Evolutionary conservation across 352 stramenopile genomes (phyloP), one percentile per base, ranked within the genome.

Genomic region (Pythium aristosporum): DNA sequence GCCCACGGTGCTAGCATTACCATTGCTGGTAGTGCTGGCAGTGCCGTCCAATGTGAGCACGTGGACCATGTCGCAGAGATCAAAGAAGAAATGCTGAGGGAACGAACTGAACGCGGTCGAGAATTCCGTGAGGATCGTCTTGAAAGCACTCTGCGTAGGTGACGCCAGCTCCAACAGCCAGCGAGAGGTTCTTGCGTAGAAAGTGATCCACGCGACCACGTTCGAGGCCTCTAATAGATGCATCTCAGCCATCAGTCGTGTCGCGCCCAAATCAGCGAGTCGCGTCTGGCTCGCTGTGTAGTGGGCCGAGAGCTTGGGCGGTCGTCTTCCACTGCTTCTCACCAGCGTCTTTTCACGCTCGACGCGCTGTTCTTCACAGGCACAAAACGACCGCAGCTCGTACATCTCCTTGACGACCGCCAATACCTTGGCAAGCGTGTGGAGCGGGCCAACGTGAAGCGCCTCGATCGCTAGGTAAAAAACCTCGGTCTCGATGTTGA

Each of bases 21-120:
- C 57, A n/a, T 21, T 20, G 32, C 23, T 25, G 28, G 20, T 23
- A 16, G n/a, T 63, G 18, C 16, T 44, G 9, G 11, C 51, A 0
- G 61, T 57, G 30, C 58, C 49, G 11, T 91, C 77, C 9, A 89
- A 64, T 7, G 74, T 77, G 37, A 91, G 68, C 20, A 89, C 59
- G 50, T 80, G 77, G 6, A 87, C 69, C 25, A 82, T 75, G 28
- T 88, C 73, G 47, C 82, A 91, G 34, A 91, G 18, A 56, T 91
- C 82, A n/a, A 87, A 79, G 57, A 91, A 87, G 43, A 89, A 89
- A 62, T 89, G 80, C 39, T 91, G 78, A 2, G 82, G 82, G 49
- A 91, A 89, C 8, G 57, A 63, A 25, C 74, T 76, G 52, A 91
- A 87, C 13, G 71, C 65, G 20, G 64, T 58, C 21, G 77, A 79